Percentiles rank a stretch among this genome's conserved stretches.
These are phyloP conservation scores for Tulasnella sp. DNA, from an alignment of 768 basidiomycete species.

Conservation along the genomic window DNA sequence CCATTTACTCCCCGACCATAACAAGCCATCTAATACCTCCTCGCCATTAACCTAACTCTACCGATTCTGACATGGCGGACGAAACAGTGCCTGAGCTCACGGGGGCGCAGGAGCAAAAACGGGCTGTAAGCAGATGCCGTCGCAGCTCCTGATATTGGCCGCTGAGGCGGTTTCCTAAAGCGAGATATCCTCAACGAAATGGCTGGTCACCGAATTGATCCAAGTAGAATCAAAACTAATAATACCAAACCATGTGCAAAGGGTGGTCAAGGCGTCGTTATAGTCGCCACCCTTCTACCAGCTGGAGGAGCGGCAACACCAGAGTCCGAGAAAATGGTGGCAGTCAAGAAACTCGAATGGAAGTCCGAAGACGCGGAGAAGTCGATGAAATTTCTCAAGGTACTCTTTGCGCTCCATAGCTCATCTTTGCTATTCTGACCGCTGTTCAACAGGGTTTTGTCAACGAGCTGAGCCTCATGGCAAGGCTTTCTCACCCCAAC, in stretches of 20 bases:
- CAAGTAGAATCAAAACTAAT: neutral
- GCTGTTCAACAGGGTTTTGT: neutral
- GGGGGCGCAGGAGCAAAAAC: neutral
- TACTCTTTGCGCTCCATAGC: neutral
- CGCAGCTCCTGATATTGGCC: neutral
- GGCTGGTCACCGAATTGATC: neutral
- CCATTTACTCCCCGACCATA: neutral
- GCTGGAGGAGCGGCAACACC: neutral
- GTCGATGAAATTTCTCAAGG: neutral
- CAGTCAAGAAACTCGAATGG: neutral
- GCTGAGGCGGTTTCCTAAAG: neutral
- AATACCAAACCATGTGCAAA: neutral
- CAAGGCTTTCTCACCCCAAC: neutral
- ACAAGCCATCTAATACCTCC: no score
- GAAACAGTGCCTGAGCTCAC: neutral
- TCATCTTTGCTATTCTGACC: neutral
- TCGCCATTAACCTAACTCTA: no score
- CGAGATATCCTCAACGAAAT: neutral
- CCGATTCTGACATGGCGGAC: neutral
- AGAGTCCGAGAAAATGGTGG: neutral
- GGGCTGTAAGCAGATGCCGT: neutral
- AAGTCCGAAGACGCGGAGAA: neutral
- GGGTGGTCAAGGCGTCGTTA: neutral
- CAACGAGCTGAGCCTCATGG: neutral
- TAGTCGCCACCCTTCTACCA: neutral